Evolutionary conservation across 495 filamentous ascomycete genomes (phyloP), one percentile per base, ranked within the genome.

Genomic region (Aspergillus avenaceus): DNA sequence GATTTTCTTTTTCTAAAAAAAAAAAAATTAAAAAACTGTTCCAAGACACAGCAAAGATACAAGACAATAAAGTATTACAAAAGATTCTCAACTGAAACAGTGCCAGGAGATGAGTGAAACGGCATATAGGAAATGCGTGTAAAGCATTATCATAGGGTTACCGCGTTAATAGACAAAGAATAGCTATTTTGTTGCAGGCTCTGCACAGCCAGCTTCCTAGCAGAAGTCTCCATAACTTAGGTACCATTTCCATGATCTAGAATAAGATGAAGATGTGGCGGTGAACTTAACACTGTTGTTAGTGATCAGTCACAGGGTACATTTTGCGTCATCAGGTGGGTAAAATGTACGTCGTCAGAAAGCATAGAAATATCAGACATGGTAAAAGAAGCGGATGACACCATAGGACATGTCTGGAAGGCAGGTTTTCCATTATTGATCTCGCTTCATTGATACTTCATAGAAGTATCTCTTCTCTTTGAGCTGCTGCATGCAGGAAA

Each of bases 271-370:
- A 26, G 19, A 40, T 0, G 22, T 9, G 9, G 14, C 26, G 32
- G 41, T 52, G 29, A 16, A 21, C 41, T 8, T 36, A 13, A 36
- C 18, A n/a, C 47, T 46, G 55, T 53, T 52, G 53, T 52, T 63
- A 41, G 28, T 13, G 9, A 29, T 32, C 25, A 44, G 54, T 63
- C 60, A 63, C 60, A 54, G 45, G 55, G 59, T 50, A 36, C 52
- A 58, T 56, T 45, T 14, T 28, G 45, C 60, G 63, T 66, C 63
- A 66, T 55, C 24, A 44, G 3, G 14, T 13, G 23, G 21, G 32
- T 36, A 36, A 16, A 36, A 18, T 5, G 12, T 16, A 34, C n/a
- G 12, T 9, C 1, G 3, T 34, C 1, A 34, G 12, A 16, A 34
- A 14, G 12, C 34, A 9, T 19, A 9, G 21, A 21, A 38, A 1